Evolutionary conservation across 2,329 filamentous ascomycete genomes (phyloP), one percentile per base, ranked within the genome.

Genomic region (Penicillium sp.): DNA sequence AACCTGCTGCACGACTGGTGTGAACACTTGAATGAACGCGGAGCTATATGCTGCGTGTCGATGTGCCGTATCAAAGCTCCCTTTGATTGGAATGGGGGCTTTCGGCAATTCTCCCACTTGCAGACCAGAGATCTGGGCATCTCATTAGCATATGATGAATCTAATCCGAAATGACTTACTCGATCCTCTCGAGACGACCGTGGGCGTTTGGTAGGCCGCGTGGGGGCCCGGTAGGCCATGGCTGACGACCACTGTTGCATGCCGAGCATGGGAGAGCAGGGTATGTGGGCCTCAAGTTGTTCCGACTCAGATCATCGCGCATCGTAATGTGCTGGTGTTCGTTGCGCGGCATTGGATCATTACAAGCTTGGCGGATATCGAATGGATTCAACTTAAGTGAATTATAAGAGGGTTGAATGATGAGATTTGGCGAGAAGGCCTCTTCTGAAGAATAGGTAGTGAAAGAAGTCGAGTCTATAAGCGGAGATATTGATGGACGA

Each of bases 71-170:
- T 46, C 13, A 46, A 46, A 27, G 10, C 8, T 16, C 44, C 44
- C 44, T 46, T 46, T 0, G 44, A n/a, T 26, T 16, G 6, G 26
- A 46, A 49, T 22, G 37, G n/a, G 10, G 16, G 16, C 27, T 52
- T 33, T 8, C 24, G 21, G 35, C 37, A 52, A 33, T 42, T 52
- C 21, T 46, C 26, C 44, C 44, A 46, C 3, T 46, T 26, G 16
- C 44, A 46, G 8, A 27, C 3, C 9, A 42, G 4, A 42, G n/a
- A 3, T 3, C 2, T 42, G 37, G 37, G 9, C 1, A 5, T 22
- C 4, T 42, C 19, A 2, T 13, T 31, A 31, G 29, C 1, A 31
- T 31, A 14, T 29, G 8, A 29, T 10, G 10, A 11, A 29, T 3
- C 2, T 29, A 3, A 11, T 29, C 10, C 8, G 10, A 4, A 31